Conservation (phyloP, 2,329 filamentous ascomycete species). For the Aspergillus hiratsukae region DNA sequence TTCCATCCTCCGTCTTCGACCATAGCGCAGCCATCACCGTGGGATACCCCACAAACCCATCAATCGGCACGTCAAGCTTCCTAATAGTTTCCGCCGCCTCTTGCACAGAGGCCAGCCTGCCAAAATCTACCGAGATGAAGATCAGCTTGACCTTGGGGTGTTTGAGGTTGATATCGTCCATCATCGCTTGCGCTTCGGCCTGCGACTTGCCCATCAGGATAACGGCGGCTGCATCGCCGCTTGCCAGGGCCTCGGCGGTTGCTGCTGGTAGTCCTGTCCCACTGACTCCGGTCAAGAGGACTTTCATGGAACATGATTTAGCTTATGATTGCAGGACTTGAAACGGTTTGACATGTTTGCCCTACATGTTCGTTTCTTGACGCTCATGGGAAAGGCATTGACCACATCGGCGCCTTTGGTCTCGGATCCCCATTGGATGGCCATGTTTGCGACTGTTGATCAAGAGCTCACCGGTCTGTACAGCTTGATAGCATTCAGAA, state of each 20-base stretch:
- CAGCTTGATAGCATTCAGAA: neutral
- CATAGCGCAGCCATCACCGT: constrained; percentile 16
- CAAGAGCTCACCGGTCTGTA: neutral
- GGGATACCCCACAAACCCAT: constrained; percentile 20
- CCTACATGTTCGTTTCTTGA: constrained; percentile 29
- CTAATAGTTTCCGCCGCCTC: constrained; percentile 15
- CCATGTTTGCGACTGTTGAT: neutral
- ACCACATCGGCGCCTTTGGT: constrained; percentile 30
- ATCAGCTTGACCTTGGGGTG: constrained; percentile 17
- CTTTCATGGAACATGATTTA: constrained; percentile 5
- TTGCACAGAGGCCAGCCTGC: constrained; percentile 13
- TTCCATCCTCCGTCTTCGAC: constrained; percentile 18
- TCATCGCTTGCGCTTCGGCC: constrained; percentile 20
- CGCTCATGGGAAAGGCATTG: constrained; percentile 21
- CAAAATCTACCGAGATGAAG: constrained; percentile 15
- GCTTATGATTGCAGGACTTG: neutral
- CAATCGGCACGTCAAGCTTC: constrained; percentile 14
- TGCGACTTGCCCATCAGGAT: constrained; percentile 26
- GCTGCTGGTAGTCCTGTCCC: constrained; percentile 21
- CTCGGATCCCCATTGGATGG: constrained; percentile 3
- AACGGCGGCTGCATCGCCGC: constrained; percentile 22
- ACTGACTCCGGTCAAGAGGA: constrained; percentile 24
- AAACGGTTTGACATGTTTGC: neutral
- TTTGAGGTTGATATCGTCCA: constrained; percentile 20
- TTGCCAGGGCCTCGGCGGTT: constrained; percentile 24